Percentiles rank a stretch among this genome's conserved stretches.
These are phyloP conservation scores for Collybiopsis luxurians DNA, from an alignment of 768 basidiomycete species.

Conservation along the genomic window DNA sequence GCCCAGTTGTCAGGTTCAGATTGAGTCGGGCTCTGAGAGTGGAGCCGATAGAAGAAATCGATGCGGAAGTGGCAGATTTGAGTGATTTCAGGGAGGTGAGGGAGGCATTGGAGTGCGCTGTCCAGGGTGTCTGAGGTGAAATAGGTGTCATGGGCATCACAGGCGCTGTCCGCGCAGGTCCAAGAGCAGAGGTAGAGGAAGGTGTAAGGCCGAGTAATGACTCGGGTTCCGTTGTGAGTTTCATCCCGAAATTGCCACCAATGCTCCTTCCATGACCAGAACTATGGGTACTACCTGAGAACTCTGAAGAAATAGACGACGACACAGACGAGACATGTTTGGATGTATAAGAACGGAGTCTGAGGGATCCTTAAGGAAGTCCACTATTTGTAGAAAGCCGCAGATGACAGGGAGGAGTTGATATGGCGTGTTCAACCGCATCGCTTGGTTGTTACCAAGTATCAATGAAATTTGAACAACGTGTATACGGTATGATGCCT, in stretches of 20 bases:
- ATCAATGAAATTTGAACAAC: too few species aligned
- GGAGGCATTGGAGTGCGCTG: conserved; percentile 11
- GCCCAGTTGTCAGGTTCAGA: background rate
- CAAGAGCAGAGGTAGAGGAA: background rate
- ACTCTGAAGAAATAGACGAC: too few species aligned
- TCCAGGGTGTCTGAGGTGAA: conserved; percentile 13
- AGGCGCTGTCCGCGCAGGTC: conserved; percentile 10
- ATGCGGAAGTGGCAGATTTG: conserved; percentile 1
- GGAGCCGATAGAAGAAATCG: background rate
- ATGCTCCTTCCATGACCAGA: background rate
- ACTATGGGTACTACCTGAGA: too few species aligned
- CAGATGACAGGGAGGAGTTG: conserved; percentile 77
- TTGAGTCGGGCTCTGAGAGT: background rate
- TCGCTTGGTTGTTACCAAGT: too few species aligned
- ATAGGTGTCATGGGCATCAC: background rate
- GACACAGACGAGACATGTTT: conserved; percentile 39
- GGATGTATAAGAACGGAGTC: conserved; percentile 82
- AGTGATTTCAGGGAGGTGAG: background rate
- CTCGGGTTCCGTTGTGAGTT: background rate
- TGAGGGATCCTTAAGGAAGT: conserved; percentile 74
- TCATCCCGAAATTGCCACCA: background rate
- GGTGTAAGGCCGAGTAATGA: background rate
- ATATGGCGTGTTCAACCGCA: conserved; percentile 83
- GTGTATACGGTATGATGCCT: conserved; percentile 28
- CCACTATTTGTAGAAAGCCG: conserved; percentile 70